Evolutionary conservation across 306 rosid species (phyloP).

Genomic region (Canavalia ensiformis): DNA sequence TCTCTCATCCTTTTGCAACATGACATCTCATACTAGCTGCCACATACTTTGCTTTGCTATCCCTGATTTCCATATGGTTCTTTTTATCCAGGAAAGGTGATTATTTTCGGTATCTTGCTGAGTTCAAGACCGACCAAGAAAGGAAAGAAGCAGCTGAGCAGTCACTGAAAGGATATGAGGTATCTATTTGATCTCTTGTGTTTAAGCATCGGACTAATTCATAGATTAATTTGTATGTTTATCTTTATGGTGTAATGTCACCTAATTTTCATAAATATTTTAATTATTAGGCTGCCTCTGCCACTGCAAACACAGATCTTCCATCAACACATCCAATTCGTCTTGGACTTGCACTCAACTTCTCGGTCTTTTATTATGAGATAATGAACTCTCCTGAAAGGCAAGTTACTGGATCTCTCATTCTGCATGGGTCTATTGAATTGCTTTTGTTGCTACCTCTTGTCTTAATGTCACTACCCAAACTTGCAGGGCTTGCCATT

Average conservation of each 20-base stretch:
- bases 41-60: constrained; percentile 6
- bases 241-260: background rate
- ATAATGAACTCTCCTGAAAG: constrained; percentile 98
- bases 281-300: constrained; percentile 78
- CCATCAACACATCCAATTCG: constrained; percentile 97
- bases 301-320: constrained; percentile 89
- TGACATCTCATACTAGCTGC: constrained; percentile 2
- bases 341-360: constrained; percentile 98
- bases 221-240: constrained; percentile 24
- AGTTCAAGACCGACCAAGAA: constrained; percentile 77
- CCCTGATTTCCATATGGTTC: constrained; percentile 42
- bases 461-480: constrained; percentile 44
- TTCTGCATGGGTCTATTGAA: constrained; percentile 20
- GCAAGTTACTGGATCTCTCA: constrained; percentile 50
- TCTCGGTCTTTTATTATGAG: constrained; percentile 98
- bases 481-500: constrained; percentile 92
- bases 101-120: constrained; percentile 77
- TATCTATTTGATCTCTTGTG: constrained; percentile 50
- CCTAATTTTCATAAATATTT: constrained; percentile 43
- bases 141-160: constrained; percentile 82
- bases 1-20: constrained; percentile 1
- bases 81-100: constrained; percentile 76
- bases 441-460: constrained; percentile 26
- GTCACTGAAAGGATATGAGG: constrained; percentile 86
- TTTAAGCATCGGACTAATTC: constrained; percentile 34